These are phyloP conservation scores for Gossypium gossypioides DNA, from an alignment of 441 rosid species.

Conservation along the genomic window DNA sequence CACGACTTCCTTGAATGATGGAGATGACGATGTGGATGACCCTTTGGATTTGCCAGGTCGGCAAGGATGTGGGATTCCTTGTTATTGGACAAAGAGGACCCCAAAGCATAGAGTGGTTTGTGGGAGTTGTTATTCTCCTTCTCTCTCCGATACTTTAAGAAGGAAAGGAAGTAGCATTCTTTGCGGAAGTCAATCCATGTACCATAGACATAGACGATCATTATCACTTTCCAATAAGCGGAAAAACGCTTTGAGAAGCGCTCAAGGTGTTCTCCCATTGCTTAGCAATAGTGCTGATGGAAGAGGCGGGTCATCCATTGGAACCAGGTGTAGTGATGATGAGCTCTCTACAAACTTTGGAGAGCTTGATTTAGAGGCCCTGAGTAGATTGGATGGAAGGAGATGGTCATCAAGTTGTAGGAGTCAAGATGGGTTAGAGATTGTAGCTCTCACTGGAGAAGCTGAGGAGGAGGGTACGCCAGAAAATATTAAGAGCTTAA, in stretches of 20 bases:
- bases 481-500: constrained; percentile 60
- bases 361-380: constrained; percentile 90
- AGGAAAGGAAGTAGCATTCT: constrained; percentile 81
- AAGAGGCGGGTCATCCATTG: constrained; percentile 71
- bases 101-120: constrained; percentile 64
- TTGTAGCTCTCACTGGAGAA: constrained; percentile 49
- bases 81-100: constrained; percentile 83
- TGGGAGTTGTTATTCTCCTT: constrained; percentile 81
- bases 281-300: constrained; percentile 52
- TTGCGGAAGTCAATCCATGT: constrained; percentile 65
- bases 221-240: constrained; percentile 41
- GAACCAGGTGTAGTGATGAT: constrained; percentile 72
- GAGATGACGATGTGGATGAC: constrained; percentile 68
- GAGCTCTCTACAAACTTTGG: constrained; percentile 84
- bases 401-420: constrained; percentile 89
- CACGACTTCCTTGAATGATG: constrained; percentile 63
- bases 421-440: constrained; percentile 74
- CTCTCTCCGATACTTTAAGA: constrained; percentile 79
- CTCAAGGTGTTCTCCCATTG: constrained; percentile 74
- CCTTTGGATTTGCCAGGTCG: constrained; percentile 71
- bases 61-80: constrained; percentile 90
- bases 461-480: constrained; percentile 59
- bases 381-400: constrained; percentile 92
- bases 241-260: constrained; percentile 50
- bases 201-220: constrained; percentile 39